Evolutionary conservation across 106 monocot genomes (phyloP).

Genomic region (Narthecium ossifragum): DNA sequence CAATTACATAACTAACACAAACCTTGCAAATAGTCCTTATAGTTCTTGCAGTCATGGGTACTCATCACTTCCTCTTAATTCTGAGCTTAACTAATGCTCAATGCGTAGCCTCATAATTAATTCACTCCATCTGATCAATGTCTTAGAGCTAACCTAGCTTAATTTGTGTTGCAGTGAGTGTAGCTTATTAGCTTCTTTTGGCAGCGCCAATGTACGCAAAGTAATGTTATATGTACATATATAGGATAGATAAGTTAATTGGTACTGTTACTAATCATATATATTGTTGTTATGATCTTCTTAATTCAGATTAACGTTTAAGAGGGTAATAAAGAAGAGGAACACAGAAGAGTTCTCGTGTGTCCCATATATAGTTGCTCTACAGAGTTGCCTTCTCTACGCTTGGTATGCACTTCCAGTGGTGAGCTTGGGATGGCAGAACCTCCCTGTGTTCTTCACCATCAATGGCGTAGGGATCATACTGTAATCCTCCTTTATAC

Average conservation of each 20-base stretch:
- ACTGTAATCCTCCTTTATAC: slow-evolving; percentile 51
- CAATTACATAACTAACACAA: no score
- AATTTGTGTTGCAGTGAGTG: slow-evolving; percentile 47
- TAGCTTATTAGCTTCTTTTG: slow-evolving; percentile 53
- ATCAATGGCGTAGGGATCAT: slow-evolving; percentile 67
- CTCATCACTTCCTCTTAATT: no score
- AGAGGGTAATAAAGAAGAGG: slow-evolving; percentile 46
- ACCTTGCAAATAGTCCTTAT: no score
- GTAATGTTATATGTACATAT: neutral
- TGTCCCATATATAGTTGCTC: slow-evolving; percentile 60
- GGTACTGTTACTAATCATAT: slow-evolving; percentile 1
- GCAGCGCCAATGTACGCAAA: slow-evolving; percentile 48
- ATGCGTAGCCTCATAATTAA: no score
- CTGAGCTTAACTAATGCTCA: no score
- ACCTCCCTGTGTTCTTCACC: slow-evolving; percentile 46
- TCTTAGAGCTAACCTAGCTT: no score
- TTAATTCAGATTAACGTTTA: slow-evolving; percentile 63
- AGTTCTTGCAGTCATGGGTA: no score
- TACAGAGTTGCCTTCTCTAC: slow-evolving; percentile 61
- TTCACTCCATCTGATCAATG: no score
- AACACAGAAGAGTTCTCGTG: slow-evolving; percentile 65
- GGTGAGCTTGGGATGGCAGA: slow-evolving; percentile 56
- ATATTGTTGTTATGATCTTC: neutral
- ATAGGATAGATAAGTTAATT: no score
- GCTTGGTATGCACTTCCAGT: slow-evolving; percentile 77